Base-by-base conservation (phyloP, 495 filamentous ascomycete genomes). In the Penicillium odoratum region DNA sequence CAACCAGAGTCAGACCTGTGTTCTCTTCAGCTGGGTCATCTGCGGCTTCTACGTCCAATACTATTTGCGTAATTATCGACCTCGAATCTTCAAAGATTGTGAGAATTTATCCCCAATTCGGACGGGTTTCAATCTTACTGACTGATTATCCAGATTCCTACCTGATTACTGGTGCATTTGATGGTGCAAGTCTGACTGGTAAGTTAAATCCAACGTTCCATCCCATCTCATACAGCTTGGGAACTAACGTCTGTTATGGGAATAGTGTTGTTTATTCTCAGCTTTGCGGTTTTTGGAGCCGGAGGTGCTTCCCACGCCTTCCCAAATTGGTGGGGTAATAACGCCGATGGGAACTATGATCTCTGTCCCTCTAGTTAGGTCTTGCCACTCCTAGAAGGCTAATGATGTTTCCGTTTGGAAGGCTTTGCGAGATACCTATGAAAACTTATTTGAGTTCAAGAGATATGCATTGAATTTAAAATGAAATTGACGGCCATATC, bases 271-370 rank as follows among this genome's bases (percentile, higher is more conserved):
- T 86, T 86, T 56, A 76, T 86, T 31, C 69, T 86, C 4, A 79
- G 79, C 0, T 86, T 86, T 65, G 82, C 83, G 1, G 80, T 86
- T 0, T 79, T 83, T 31, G 83, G 83, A 0, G 83, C 67, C 8
- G 65, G 64, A 55, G 77, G 77, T 3, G 9, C 48, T 7, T 51
- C 61, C 7, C 55, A 60, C 15, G 54, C 66, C 2, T 72, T 74
- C 58, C 74, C 69, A 1, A 64, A 59, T 6, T 84, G 80, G 80
- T 83, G 79, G 78, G 81, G 81, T 10, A 84, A 84, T n/a, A 67
- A 67, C 40, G 10, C 10, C 0, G 30, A 65, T 31, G 64, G 64
- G 16, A 66, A 74, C 50, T 68, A 61, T 25, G 66, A 67, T 53
- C 62, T 33, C n/a, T 51, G 53, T 25, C 34, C 28, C 2, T 21